Percentiles rank a stretch among this genome's conserved stretches.
These are phyloP conservation scores for Ophiostoma populinum DNA, from an alignment of 2,329 filamentous ascomycete genomes.

Conservation along the genomic window DNA sequence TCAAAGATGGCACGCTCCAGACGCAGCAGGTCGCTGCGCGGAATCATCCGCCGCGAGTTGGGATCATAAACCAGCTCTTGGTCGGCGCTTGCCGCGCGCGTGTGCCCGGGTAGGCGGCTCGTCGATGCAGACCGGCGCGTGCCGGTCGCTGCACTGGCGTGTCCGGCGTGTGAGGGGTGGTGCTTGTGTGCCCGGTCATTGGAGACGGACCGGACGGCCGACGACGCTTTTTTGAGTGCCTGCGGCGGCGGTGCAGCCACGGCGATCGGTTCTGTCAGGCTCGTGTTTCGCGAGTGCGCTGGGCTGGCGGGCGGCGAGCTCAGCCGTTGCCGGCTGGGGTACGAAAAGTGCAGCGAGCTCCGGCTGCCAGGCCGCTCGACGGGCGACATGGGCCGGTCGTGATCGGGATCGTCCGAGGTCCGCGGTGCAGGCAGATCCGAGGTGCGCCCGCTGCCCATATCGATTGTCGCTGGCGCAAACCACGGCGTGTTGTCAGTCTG, in stretches of 20 bases:
- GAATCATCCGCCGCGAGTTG: slow-evolving; percentile 47
- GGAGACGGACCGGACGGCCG: slow-evolving; percentile 2
- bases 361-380: slow-evolving; percentile 25
- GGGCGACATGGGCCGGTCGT: slow-evolving; percentile 11
- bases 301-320: slow-evolving; percentile 21
- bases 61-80: slow-evolving; percentile 42
- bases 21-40: slow-evolving; percentile 25
- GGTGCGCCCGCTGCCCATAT: slow-evolving; percentile 27
- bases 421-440: slow-evolving; percentile 27
- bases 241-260: neutral
- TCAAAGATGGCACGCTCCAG: slow-evolving; percentile 25
- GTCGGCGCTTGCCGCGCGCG: slow-evolving; percentile 16
- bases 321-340: slow-evolving; percentile 28
- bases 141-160: too few relatives aligned
- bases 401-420: slow-evolving; percentile 6
- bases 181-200: slow-evolving; percentile 4
- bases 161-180: too few relatives aligned
- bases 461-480: slow-evolving; percentile 28
- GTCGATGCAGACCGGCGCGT: slow-evolving; percentile 13
- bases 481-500: slow-evolving; percentile 26
- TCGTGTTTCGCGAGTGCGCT: neutral
- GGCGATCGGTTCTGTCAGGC: neutral
- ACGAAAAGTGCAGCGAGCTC: slow-evolving; percentile 36
- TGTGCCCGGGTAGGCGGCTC: slow-evolving; percentile 11
- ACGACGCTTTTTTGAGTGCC: slow-evolving; percentile 3